Evolutionary conservation across 108 stramenopile species (phyloP).

Genomic region (Cylindrotheca closterium): DNA sequence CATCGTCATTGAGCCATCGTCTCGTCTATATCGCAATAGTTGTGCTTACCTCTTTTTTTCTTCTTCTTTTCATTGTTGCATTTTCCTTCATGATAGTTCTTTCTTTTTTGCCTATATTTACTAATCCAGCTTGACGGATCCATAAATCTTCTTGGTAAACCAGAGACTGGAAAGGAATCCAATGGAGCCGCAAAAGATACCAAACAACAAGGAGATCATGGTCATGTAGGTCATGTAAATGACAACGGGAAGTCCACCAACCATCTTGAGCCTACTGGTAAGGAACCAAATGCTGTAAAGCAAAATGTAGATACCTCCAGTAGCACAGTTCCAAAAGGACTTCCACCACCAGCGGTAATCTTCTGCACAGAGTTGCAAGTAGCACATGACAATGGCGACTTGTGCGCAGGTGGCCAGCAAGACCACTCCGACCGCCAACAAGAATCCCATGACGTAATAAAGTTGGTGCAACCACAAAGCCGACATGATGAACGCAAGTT

Average conservation of each 20-base stretch:
- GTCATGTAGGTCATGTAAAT: slow-evolving; percentile 90
- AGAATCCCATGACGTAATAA: slow-evolving; percentile 95
- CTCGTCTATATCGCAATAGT: neutral
- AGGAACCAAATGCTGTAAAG: slow-evolving; percentile 88
- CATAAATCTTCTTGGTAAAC: slow-evolving; percentile 68
- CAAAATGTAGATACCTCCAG: slow-evolving; percentile 84
- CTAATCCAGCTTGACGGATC: slow-evolving; percentile 63
- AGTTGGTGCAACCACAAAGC: slow-evolving; percentile 90
- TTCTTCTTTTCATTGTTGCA: too few relatives aligned
- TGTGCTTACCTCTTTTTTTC: too few relatives aligned
- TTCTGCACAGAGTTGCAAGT: slow-evolving; percentile 91
- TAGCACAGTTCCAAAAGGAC: slow-evolving; percentile 83
- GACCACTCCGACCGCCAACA: slow-evolving; percentile 83
- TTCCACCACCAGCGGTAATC: slow-evolving; percentile 98
- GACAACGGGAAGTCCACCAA: slow-evolving; percentile 62
- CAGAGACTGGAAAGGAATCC: slow-evolving; percentile 77
- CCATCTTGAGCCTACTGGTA: slow-evolving; percentile 63
- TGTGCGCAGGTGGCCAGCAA: slow-evolving; percentile 83
- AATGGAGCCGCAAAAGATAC: slow-evolving; percentile 60
- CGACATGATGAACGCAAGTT: slow-evolving; percentile 92
- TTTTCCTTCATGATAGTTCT: too few relatives aligned
- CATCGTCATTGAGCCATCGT: neutral
- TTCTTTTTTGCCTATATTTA: too few relatives aligned
- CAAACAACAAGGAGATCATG: slow-evolving; percentile 67
- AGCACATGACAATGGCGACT: slow-evolving; percentile 89